Evolutionary conservation across 2,329 filamentous ascomycete genomes (phyloP), one percentile per base, ranked within the genome.

Genomic region (Talaromyces sp.): DNA sequence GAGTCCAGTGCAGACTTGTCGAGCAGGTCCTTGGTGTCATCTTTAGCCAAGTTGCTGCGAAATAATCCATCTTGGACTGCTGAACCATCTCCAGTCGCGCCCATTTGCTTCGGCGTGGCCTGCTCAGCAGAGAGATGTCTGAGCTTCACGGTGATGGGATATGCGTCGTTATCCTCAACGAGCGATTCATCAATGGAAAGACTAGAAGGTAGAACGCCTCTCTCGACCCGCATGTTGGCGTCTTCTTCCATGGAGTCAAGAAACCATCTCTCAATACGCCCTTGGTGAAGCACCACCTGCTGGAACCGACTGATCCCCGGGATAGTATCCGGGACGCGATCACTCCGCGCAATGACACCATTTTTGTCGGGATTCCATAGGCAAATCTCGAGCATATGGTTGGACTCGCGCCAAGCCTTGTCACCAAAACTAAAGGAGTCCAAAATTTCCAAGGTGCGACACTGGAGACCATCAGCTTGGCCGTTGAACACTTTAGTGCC

Each of bases 371-470:
- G 53, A n/a, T 38, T 53, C 58, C 58, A 60, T 19, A 56, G 21
- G 21, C 58, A 60, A 9, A 56, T 35, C 41, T 60, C 58, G 12
- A 56, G 24, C 53, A 60, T 51, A 19, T 56, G 52, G 31, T 56
- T 70, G 12, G 69, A 63, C 41, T 71, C 66, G 10, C 48, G 43
- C 83, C 84, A 85, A 1, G 81, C 83, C 3, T 82, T 76, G 64
- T 90, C 82, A 3, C 78, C 85, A 61, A 91, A 83, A 1, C 84
- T 88, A 65, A 91, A 88, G 55, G 83, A 85, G 65, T 91, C 86
- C 59, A 91, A 84, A n/a, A 91, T 88, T 70, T 91, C 86, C 1
- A 90, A 77, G 0, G 85, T 89, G 1, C 87, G 84, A 63, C 82
- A 84, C 72, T 89, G 85, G 2, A 88, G 75, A 1, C 83, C 84